These are phyloP conservation scores for Holtermannia corniformis DNA, from an alignment of 768 basidiomycete species.

Conservation along the genomic window DNA sequence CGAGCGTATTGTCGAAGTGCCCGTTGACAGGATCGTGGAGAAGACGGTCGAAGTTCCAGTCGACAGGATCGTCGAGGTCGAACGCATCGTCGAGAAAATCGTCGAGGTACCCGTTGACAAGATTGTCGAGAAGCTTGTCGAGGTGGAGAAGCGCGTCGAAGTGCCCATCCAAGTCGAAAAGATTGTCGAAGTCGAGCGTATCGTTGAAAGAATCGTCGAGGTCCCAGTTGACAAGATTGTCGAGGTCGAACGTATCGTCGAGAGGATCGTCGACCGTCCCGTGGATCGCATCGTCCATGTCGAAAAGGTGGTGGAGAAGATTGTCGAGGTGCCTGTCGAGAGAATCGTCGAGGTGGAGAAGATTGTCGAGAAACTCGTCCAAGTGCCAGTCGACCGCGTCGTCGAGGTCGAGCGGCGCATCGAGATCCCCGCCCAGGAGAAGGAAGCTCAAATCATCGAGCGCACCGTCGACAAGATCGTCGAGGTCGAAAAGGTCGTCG, in stretches of 20 bases:
- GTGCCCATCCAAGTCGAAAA: slow-evolving; percentile 15
- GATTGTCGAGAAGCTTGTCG: slow-evolving; percentile 28
- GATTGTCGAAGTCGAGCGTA: slow-evolving; percentile 20
- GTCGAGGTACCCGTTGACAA: slow-evolving; percentile 23
- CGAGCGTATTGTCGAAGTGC: neutral
- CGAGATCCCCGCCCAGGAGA: slow-evolving; percentile 6
- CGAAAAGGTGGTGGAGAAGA: slow-evolving; percentile 14
- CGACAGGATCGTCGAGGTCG: slow-evolving; percentile 32
- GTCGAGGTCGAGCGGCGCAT: slow-evolving; percentile 15
- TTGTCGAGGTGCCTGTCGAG: slow-evolving; percentile 17
- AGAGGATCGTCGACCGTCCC: slow-evolving; percentile 18
- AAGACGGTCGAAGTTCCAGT: slow-evolving; percentile 25
- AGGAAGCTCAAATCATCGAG: slow-evolving; percentile 28
- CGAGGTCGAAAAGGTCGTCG: slow-evolving; percentile 37
- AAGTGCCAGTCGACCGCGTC: slow-evolving; percentile 8
- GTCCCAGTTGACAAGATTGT: slow-evolving; percentile 18
- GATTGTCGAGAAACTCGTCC: slow-evolving; percentile 14
- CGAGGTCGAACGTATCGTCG: slow-evolving; percentile 22
- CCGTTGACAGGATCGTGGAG: slow-evolving; percentile 20
- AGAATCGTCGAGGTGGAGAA: slow-evolving; percentile 18
- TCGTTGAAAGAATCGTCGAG: slow-evolving; percentile 28
- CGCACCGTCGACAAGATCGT: slow-evolving; percentile 17
- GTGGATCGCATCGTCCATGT: slow-evolving; percentile 11
- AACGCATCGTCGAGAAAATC: slow-evolving; percentile 28
- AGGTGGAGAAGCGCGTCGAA: slow-evolving; percentile 31